Evolutionary conservation across 2,329 filamentous ascomycete genomes (phyloP), one percentile per base, ranked within the genome.

Genomic region (Colletotrichum coccodes): DNA sequence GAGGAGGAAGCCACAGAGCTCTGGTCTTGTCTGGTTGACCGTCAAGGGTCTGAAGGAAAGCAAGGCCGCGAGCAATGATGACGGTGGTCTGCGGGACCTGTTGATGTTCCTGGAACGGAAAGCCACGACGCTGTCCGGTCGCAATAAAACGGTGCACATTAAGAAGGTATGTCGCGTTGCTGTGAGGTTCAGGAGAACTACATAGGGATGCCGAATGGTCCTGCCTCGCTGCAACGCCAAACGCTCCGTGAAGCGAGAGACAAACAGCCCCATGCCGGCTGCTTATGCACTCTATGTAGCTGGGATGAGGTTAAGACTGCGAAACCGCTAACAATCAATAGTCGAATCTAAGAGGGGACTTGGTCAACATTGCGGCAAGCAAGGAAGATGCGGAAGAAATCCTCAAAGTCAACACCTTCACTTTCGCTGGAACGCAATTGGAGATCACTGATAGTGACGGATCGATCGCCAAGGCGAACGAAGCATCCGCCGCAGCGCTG

Each of bases 101-200:
- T 78, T 94, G 60, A 83, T 84, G 58, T 94, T 94, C 76, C 80
- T 94, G 71, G 91, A 94, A 80, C 89, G 90, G 75, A 94, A 94
- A 79, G 87, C 91, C 53, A 85, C 86, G 63, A 81, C 84, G 72
- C 83, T 89, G 11, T 60, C 68, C 32, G 46, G 50, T 21, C 65
- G 59, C 76, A 76, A 82, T 75, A 84, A 86, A 75, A 82, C 84
- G 73, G 83, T 93, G 74, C 89, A 86, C 77, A 90, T 95, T 71
- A 90, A 89, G 82, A 93, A 94, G 90, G 92, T 94, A 92, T 89
- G 91, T 92, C 79, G 80, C 71, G 73, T 74, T 75, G 78, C 80
- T 77, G 80, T 73, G 78, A 75, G 75, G 68, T 58, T 67, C 56
- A 26, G 44, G 59, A 70, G 68, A 56, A 67, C 21, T 68, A 72